Evolutionary conservation across 2,329 filamentous ascomycete genomes (phyloP), one percentile per base, ranked within the genome.

Genomic region (Aspergillus hiratsukae): DNA sequence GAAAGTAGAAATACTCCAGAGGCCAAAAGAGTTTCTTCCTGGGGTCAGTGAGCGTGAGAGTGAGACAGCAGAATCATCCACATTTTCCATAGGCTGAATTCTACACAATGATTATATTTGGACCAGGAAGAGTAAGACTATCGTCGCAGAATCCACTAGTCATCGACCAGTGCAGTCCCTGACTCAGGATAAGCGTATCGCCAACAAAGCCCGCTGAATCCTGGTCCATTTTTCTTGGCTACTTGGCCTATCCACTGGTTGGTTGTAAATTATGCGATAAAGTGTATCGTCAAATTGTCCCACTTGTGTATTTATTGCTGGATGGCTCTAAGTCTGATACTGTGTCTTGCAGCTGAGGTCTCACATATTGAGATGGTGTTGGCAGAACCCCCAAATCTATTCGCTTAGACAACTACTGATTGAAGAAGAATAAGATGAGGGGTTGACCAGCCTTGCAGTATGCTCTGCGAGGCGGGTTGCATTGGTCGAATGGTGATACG

Each of bases 101-200:
- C 5, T 17, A 37, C 14, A 37, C 17, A 1, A 37, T 37, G 17
- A 37, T 37, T 17, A 7, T 17, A 17, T 7, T 37, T 37, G 17
- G 17, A 37, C 31, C 5, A 11, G 14, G 31, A 37, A 17, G 14
- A 37, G 31, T 37, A 25, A 46, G 19, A 46, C 19, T n/a, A 46
- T 10, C 21, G 41, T 45, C n/a, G 41, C 41, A 45, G n/a, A 45
- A 23, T 45, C 41, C 10, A 45, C 41, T 19, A 45, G 41, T 19
- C 41, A 19, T 19, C 8, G 19, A 23, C 21, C n/a, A 45, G 41
- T 23, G 11, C 8, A 45, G 10, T 45, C 41, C 41, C 41, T 45
- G 43, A 48, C 57, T 58, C 58, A 64, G 61, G 63, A 65, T 61
- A 69, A 69, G 67, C 68, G 66, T 68, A 70, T 70, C 69, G 68